Evolutionary conservation across 202 grass and related monocot species (phyloP), one percentile per base, ranked within the genome.

Genomic region (Dendrocalamus latiflorus): DNA sequence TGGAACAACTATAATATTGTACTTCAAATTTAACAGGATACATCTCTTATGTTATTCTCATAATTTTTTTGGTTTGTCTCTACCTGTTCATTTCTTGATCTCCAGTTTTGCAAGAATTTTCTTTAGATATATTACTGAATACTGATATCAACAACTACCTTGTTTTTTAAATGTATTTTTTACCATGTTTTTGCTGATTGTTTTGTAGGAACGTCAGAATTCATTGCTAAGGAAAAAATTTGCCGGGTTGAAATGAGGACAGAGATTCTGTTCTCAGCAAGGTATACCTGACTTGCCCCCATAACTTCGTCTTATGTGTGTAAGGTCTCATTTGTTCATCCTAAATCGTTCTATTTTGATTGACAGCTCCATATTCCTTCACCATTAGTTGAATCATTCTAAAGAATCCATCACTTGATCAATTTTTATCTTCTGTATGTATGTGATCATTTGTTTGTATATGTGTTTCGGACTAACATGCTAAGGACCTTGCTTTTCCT

Each of bases 241-340:
- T 70, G 86, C 79, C 20, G 68, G 78, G 78, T 78, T 91, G 73
- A 74, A 86, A 54, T 90, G 65, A 86, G 81, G 25, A 26, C 62
- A 37, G 14, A 47, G 9, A 67, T 39, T 58, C 16, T 50, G 49
- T 74, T 48, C 0, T 58, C n/a, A 25, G 55, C 83, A 71, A 86
- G 54, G 84, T 90, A 87, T 49, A 50, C n/a, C 36, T 83, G 63
- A 68, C 10, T 74, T 61, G 54, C 25, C 25, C 26, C 25, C 65
- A 41, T 55, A 65, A n/a, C 49, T 26, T 68, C 20, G 36, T 72
- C 20, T 63, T 25, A 45, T 43, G 62, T n/a, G 10, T 72, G 12
- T 64, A 26, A 44, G 6, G 33, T 30, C 54, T 61, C 21, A 34
- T 53, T 70, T 78, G 36, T 77, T 62, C 24, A 50, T 81, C 53